Evolutionary conservation across 2,329 filamentous ascomycete genomes (phyloP), one percentile per base, ranked within the genome.

Genomic region (Ilyonectria sp.): DNA sequence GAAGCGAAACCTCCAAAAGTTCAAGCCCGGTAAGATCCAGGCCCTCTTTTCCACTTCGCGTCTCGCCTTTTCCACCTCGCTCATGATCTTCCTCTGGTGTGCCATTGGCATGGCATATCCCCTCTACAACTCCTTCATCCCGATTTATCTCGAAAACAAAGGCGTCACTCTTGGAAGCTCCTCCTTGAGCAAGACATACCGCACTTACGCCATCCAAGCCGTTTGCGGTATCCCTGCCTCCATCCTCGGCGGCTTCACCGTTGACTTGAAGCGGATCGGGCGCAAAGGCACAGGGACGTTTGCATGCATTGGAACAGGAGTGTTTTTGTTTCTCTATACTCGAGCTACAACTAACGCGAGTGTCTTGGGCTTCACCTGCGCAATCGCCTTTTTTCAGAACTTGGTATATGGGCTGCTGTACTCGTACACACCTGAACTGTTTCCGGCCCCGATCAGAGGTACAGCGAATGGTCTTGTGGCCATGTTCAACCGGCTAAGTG

Each of bases 61-160:
- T 57, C 78, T 88, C 19, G 88, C 86, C 6, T 82, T 84, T 64
- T 86, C 86, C 6, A 90, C 87, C 0, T 77, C 79, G 3, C 75
- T 89, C 44, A 86, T 90, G 64, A 85, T 89, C 15, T 50, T 84
- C 0, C 79, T 90, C 15, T 90, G 89, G 89, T 85, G 84, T 0
- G 83, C 89, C 37, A 89, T 91, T 57, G 89, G 89, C 6, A 82
- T 90, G 13, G 87, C 84, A 0, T 90, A 86, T 58, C 77, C 88
- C 0, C 79, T 90, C 0, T 90, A 90, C 77, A 89, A 89, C 71
- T 74, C 75, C 82, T 89, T 79, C 44, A 74, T 79, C 11, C 75
- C 77, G 1, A 75, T 75, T 15, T 79, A 78, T 53, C 68, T 79
- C 0, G 71, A 76, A 55, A 71, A 71, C 9, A 75, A 76, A 19